These are phyloP conservation scores for Cercospora sp. DNA, from an alignment of 2,329 filamentous ascomycete genomes.

Conservation along the genomic window DNA sequence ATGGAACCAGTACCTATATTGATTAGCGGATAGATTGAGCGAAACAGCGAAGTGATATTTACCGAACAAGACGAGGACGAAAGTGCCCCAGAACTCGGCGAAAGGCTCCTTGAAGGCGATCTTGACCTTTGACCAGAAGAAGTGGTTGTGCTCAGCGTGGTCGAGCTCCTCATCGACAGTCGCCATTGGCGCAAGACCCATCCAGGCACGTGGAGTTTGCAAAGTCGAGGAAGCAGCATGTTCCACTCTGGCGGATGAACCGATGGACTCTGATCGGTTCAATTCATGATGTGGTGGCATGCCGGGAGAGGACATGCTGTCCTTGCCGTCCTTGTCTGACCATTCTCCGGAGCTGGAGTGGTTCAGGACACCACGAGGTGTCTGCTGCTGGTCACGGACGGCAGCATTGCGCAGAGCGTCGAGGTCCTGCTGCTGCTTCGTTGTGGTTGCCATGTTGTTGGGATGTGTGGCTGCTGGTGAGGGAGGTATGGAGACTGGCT, in stretches of 20 bases:
- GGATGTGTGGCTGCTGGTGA: neutral
- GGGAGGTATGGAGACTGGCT: slow-evolving; percentile 18
- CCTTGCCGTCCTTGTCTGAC: slow-evolving; percentile 21
- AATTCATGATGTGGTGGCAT: slow-evolving; percentile 5
- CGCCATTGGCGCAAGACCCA: slow-evolving; percentile 46
- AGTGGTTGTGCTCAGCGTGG: slow-evolving; percentile 38
- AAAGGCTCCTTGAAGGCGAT: slow-evolving; percentile 46
- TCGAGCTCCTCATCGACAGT: slow-evolving; percentile 46
- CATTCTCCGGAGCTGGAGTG: slow-evolving; percentile 20
- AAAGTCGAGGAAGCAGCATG: slow-evolving; percentile 6
- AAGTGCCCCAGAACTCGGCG: slow-evolving; percentile 48
- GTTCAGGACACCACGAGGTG: slow-evolving; percentile 3
- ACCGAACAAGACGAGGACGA: slow-evolving; percentile 46
- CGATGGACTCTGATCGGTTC: neutral
- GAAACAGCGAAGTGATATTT: neutral
- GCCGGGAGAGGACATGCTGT: slow-evolving; percentile 15
- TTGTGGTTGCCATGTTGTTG: slow-evolving; percentile 12
- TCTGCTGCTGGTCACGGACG: slow-evolving; percentile 4
- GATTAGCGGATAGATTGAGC: neutral
- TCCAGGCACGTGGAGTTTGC: slow-evolving; percentile 22
- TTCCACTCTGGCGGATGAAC: neutral
- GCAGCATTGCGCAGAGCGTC: slow-evolving; percentile 16
- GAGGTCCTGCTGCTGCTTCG: slow-evolving; percentile 14
- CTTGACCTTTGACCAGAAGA: slow-evolving; percentile 47
- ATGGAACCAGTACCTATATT: slow-evolving; percentile 43